Evolutionary conservation across 2,329 filamentous ascomycete species (phyloP).

Genomic region (Fusarium continuum): DNA sequence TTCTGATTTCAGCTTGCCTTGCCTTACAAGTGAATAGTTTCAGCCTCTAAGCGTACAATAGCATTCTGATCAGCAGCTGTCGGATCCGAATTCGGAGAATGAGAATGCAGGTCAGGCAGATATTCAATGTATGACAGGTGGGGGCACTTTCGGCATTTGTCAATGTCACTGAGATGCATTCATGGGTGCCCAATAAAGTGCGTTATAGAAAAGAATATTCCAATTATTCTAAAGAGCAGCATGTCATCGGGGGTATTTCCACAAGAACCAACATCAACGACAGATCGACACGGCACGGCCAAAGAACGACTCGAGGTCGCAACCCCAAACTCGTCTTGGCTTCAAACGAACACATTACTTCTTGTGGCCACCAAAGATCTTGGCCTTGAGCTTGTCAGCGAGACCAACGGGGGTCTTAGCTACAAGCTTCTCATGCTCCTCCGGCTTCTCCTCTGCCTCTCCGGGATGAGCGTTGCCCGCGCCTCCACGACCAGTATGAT

Average conservation of each 20-base stretch:
- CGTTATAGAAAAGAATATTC: conserved; percentile 8
- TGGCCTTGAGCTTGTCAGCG: conserved; percentile 67
- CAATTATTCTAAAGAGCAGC: conserved; percentile 18
- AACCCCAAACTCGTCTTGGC: not conserved
- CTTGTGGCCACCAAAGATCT: conserved; percentile 61
- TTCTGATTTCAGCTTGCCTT: conserved; percentile 2
- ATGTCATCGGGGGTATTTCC: conserved; percentile 43
- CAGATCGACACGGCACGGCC: not conserved
- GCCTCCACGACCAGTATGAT: conserved; percentile 68
- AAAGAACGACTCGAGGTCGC: conserved; percentile 1
- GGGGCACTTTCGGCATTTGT: not conserved
- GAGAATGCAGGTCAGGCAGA: conserved; percentile 6
- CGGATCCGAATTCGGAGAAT: conserved; percentile 17
- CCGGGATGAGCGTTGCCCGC: conserved; percentile 63
- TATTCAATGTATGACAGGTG: not conserved
- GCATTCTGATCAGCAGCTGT: conserved; percentile 1
- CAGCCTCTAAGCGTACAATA: not conserved
- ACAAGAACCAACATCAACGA: conserved; percentile 32
- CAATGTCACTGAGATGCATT: conserved; percentile 3
- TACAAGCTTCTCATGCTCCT: conserved; percentile 44
- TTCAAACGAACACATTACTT: conserved; percentile 46
- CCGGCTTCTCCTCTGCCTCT: conserved; percentile 45
- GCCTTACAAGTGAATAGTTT: not conserved
- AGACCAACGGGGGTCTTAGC: conserved; percentile 52
- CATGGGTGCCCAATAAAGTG: conserved; percentile 9